Conservation (phyloP, 2,329 filamentous ascomycete species). For the Penicillium sp. region DNA sequence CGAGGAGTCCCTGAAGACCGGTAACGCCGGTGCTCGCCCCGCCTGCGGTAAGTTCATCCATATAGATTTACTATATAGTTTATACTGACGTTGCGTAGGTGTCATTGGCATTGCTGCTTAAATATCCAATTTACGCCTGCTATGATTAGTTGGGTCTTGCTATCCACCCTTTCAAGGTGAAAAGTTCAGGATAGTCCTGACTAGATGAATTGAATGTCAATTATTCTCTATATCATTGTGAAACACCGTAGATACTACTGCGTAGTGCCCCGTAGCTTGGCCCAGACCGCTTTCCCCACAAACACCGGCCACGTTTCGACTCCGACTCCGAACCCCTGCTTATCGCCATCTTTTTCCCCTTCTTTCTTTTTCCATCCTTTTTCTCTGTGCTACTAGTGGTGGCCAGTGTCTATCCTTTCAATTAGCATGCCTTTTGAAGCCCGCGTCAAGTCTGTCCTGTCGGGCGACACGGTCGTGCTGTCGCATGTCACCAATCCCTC, state of each 20-base stretch:
- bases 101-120: slow-evolving; percentile 85
- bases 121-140: slow-evolving; percentile 25
- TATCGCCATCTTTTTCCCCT: slow-evolving; percentile 8
- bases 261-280: slow-evolving; percentile 3
- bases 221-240: background rate
- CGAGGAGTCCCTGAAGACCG: slow-evolving; percentile 97
- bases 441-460: slow-evolving; percentile 88
- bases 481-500: slow-evolving; percentile 73
- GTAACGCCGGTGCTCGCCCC: slow-evolving; percentile 87
- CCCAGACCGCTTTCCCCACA: slow-evolving; percentile 31
- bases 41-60: slow-evolving; percentile 69
- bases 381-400: slow-evolving; percentile 9
- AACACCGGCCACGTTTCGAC: slow-evolving; percentile 31
- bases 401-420: slow-evolving; percentile 7
- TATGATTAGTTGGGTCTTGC: slow-evolving; percentile 9
- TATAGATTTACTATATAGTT: background rate
- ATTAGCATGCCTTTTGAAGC: slow-evolving; percentile 47
- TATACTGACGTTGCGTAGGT: slow-evolving; percentile 45
- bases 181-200: slow-evolving; percentile 20
- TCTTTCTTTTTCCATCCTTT: slow-evolving; percentile 9
- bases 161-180: slow-evolving; percentile 15
- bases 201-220: slow-evolving; percentile 23
- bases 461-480: slow-evolving; percentile 85
- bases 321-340: slow-evolving; percentile 23
- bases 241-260: background rate